Evolutionary conservation across 2,329 filamentous ascomycete genomes (phyloP), one percentile per base, ranked within the genome.

Genomic region (Monilinia polystroma): DNA sequence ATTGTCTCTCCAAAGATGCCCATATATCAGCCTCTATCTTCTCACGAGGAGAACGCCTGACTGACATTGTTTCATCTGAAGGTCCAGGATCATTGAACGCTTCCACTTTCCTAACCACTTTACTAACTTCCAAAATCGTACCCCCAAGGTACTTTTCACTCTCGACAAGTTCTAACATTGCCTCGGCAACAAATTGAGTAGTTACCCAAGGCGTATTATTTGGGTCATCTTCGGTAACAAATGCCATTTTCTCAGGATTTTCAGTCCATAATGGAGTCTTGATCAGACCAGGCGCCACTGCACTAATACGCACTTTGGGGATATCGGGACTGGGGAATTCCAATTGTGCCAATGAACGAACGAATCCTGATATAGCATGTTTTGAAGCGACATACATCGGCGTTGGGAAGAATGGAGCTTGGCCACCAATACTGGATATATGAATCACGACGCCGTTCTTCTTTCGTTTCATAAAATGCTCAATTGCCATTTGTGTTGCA

Each of bases 321-420:
- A 74, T 76, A 4, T 73, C 64, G 0, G 76, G 74, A 2, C 73
- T 65, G 0, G 70, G 60, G 0, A 67, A 63, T 29, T 82, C 78
- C 5, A 83, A 69, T 0, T 67, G 66, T 0, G 75, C 77, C 0
- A 83, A 70, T n/a, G 77, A 78, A 2, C 81, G 75, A 2, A 81
- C 78, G 52, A 84, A 76, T 10, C 81, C 81, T 58, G 74, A 80
- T 64, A 84, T 78, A 10, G 76, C 82, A 68, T 83, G 80, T 68
- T 84, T 84, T 2, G 79, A 79, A 11, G 81, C 81, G 35, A 76
- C 76, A 69, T 84, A 84, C 45, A 84, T 75, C 0, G 82, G 81
- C 0, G 77, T 76, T 2, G 76, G 72, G 14, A 82, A 73, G 29
- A 68, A 71, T 0, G 78, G 71, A 4, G 68, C 73, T 69, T 83